Evolutionary conservation across 306 rosid species (phyloP).

Genomic region (Biancaea sappan): DNA sequence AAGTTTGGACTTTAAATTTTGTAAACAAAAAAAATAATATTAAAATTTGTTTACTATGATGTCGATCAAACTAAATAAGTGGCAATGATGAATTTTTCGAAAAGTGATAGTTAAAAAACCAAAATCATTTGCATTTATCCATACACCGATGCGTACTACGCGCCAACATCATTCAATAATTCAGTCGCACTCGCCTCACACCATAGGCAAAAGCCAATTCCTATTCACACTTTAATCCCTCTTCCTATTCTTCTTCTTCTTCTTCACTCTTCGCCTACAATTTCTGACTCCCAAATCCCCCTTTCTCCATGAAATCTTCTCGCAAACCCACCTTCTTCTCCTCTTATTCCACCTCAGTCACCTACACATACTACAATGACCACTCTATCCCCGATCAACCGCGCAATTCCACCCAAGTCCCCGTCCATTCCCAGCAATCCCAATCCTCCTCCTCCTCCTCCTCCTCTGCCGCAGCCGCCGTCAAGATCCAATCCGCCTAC

Average conservation of each 20-base stretch:
- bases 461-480: slow-evolving; percentile 49
- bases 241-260: background rate
- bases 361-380: slow-evolving; percentile 55
- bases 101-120: no score
- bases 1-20: no score
- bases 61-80: no score
- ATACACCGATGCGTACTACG: slow-evolving; percentile 13
- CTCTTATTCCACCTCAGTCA: slow-evolving; percentile 45
- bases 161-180: background rate
- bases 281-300: background rate
- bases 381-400: slow-evolving; percentile 50
- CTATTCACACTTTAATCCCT: background rate
- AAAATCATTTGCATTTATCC: no score
- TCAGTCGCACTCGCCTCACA: background rate
- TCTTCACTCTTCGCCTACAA: background rate
- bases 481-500: slow-evolving; percentile 73
- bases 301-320: slow-evolving; percentile 48
- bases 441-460: slow-evolving; percentile 14
- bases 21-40: no score
- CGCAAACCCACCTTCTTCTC: slow-evolving; percentile 35
- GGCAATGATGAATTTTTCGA: no score
- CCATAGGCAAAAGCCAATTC: background rate
- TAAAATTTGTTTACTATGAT: no score
- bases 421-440: slow-evolving; percentile 32
- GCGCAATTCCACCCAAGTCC: slow-evolving; percentile 44